These are phyloP conservation scores for Mytilinidion resinicola DNA, from an alignment of 495 filamentous ascomycete genomes.

Conservation along the genomic window DNA sequence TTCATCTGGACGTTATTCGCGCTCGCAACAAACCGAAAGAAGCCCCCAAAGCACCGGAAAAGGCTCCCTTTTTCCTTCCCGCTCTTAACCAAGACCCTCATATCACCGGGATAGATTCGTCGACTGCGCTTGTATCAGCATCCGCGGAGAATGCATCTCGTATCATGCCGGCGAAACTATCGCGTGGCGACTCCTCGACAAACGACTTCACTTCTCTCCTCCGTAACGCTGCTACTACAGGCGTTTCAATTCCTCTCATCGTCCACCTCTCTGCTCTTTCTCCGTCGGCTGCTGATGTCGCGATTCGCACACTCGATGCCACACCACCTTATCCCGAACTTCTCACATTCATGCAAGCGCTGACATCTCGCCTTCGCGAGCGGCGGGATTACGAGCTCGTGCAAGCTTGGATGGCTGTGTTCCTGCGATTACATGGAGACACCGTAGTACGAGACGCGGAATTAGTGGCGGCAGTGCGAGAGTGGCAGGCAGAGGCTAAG, in stretches of 20 bases:
- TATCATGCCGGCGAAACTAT: slow-evolving; percentile 6
- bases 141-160: slow-evolving; percentile 8
- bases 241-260: slow-evolving; percentile 51
- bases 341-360: slow-evolving; percentile 62
- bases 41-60: slow-evolving; percentile 83
- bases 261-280: slow-evolving; percentile 69
- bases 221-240: slow-evolving; percentile 39
- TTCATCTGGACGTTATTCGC: slow-evolving; percentile 85
- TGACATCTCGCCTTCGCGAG: slow-evolving; percentile 59
- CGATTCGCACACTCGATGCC: slow-evolving; percentile 70
- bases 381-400: slow-evolving; percentile 83
- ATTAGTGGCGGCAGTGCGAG: slow-evolving; percentile 35
- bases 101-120: slow-evolving; percentile 7
- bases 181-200: slow-evolving; percentile 25
- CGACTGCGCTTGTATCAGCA: not conserved
- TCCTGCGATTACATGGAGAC: slow-evolving; percentile 69
- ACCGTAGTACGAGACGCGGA: slow-evolving; percentile 37
- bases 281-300: slow-evolving; percentile 77
- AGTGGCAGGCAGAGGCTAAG: slow-evolving; percentile 63
- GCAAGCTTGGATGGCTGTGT: slow-evolving; percentile 94
- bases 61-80: slow-evolving; percentile 93
- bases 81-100: slow-evolving; percentile 42
- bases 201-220: slow-evolving; percentile 55
- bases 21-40: slow-evolving; percentile 92
- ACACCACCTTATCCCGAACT: slow-evolving; percentile 46